These are phyloP conservation scores for Xanthoconium stramineum DNA, from an alignment of 768 basidiomycete species.

Conservation along the genomic window DNA sequence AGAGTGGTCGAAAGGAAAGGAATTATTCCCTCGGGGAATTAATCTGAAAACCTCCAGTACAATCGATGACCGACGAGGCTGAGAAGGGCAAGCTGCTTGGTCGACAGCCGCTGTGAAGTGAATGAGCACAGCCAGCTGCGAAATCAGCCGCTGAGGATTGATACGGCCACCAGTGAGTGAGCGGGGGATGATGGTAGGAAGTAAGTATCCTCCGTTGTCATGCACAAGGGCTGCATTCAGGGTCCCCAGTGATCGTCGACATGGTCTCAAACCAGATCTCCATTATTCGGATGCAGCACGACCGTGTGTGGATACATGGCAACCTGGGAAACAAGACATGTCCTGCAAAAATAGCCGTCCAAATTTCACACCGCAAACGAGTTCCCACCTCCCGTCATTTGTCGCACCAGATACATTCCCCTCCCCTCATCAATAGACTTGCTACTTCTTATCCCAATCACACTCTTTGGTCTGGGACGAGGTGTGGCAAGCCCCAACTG, in stretches of 20 bases:
- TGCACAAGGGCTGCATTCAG: not conserved
- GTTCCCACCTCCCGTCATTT: constrained; percentile 62
- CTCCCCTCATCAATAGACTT: constrained; percentile 66
- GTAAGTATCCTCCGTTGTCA: constrained; percentile 7
- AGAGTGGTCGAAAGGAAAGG: constrained; percentile 13
- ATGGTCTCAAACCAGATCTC: constrained; percentile 13
- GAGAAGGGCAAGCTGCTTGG: no score
- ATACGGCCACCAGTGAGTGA: constrained; percentile 2
- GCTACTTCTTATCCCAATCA: constrained; percentile 63
- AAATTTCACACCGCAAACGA: constrained; percentile 22
- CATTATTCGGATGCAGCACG: not conserved
- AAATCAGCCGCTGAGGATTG: constrained; percentile 8
- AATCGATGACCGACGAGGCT: not conserved
- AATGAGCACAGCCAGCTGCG: constrained; percentile 4
- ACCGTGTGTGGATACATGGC: constrained; percentile 17
- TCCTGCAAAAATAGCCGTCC: not conserved
- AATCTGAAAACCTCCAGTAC: not conserved
- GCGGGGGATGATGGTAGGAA: not conserved
- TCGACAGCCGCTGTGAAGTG: not conserved
- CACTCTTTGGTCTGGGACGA: constrained; percentile 73
- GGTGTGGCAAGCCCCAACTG: constrained; percentile 44
- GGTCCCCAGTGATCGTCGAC: not conserved
- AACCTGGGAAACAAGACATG: constrained; percentile 1
- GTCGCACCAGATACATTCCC: constrained; percentile 70
- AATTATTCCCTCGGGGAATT: constrained; percentile 12